These are phyloP conservation scores for Xylariomycetidae sp. DNA, from an alignment of 2,329 filamentous ascomycete genomes.

Conservation along the genomic window DNA sequence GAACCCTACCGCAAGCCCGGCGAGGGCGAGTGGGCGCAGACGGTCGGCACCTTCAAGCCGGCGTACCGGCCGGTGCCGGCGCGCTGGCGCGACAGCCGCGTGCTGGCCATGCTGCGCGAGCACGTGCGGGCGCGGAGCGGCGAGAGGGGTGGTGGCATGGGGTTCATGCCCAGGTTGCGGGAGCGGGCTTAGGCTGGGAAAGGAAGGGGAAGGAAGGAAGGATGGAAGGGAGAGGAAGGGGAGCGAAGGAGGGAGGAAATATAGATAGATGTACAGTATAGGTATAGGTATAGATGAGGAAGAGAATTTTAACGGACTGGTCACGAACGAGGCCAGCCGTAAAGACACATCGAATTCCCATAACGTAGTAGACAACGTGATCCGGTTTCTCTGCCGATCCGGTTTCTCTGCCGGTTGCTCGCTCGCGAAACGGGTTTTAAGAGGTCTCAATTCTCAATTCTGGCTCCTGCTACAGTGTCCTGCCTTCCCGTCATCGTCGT, in stretches of 20 bases:
- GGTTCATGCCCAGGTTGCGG: conserved; percentile 48
- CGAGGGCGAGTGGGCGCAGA: conserved; percentile 92
- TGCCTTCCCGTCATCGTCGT: too few species aligned
- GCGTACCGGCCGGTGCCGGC: conserved; percentile 85
- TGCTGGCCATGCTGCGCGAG: conserved; percentile 66
- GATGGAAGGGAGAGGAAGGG: neutral
- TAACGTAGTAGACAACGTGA: too few species aligned
- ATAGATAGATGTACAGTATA: too few species aligned
- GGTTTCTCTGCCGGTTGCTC: too few species aligned
- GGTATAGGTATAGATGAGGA: neutral
- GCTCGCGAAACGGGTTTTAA: too few species aligned
- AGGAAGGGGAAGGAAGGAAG: conserved; percentile 1
- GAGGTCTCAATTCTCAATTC: too few species aligned
- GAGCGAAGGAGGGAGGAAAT: neutral
- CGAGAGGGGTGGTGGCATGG: conserved; percentile 43
- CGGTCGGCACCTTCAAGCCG: conserved; percentile 87
- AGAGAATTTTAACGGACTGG: neutral
- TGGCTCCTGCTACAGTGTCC: too few species aligned
- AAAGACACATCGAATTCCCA: too few species aligned
- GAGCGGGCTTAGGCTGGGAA: too few species aligned
- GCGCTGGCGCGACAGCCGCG: conserved; percentile 78
- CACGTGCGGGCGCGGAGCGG: conserved; percentile 69
- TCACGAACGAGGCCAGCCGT: too few species aligned
- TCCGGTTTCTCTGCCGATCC: too few species aligned
- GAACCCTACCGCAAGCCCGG: conserved; percentile 21